A percentile compares a stretch with the other conserved stretches of the same genome.
Conservation (phyloP, 257 asterid genomes). For the Lycium ferocissimum region DNA sequence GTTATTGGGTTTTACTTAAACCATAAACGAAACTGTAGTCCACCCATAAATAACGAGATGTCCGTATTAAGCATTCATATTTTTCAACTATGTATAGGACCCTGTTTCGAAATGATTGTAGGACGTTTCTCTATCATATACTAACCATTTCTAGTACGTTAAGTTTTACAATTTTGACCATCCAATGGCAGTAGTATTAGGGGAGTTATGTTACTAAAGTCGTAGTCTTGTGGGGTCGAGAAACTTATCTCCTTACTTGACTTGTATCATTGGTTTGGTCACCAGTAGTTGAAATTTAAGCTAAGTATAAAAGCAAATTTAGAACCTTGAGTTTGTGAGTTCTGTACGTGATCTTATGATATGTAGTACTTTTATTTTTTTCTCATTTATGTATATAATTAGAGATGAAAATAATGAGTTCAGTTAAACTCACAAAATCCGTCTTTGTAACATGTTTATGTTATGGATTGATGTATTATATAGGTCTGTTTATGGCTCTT, state of each 20-base stretch:
- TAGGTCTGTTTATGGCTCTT: conserved; percentile 98
- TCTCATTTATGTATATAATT: not conserved
- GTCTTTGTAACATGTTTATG: not conserved
- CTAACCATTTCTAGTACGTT: not conserved
- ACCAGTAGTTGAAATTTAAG: conserved; percentile 1
- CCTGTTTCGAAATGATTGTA: not conserved
- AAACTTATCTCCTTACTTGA: conserved; percentile 34
- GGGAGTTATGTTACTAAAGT: conserved; percentile 29
- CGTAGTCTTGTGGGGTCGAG: conserved; percentile 47
- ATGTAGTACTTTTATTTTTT: no score
- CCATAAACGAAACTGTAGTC: no score
- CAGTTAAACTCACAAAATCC: not conserved
- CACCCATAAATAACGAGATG: not conserved
- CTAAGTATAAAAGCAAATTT: no score
- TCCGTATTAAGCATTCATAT: not conserved
- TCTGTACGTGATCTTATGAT: no score
- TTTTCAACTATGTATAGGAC: not conserved
- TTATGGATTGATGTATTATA: conserved; percentile 34
- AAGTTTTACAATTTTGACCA: conserved; percentile 33
- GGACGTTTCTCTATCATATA: not conserved
- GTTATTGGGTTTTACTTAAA: no score
- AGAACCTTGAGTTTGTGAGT: no score
- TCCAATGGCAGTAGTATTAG: conserved; percentile 35
- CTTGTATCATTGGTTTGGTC: not conserved
- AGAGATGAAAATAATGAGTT: not conserved